phyloP scores from a whole-genome alignment of 2,329 filamentous ascomycete species.

The Colletotrichum graminicola region DNA sequence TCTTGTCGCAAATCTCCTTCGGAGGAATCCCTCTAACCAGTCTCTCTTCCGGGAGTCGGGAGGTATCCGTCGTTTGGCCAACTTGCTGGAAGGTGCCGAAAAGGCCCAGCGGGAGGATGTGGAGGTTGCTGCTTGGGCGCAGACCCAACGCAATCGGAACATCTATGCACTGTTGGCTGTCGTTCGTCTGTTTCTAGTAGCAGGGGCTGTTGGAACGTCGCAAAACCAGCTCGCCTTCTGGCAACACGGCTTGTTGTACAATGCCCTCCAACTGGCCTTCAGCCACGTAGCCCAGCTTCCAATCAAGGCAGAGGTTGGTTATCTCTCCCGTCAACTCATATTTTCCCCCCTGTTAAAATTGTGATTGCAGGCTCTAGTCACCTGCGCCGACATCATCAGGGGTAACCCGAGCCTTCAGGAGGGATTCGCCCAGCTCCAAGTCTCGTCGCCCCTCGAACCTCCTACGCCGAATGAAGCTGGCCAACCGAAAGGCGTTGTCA shows the following conservation, averaged over 20 bases:
- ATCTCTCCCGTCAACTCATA: constrained; percentile 42
- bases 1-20: constrained; percentile 87
- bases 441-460: constrained; percentile 69
- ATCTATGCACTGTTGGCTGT: constrained; percentile 91
- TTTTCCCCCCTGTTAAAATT: constrained; percentile 23
- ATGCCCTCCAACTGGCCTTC: constrained; percentile 87
- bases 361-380: constrained; percentile 74
- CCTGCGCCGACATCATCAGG: constrained; percentile 89
- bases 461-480: constrained; percentile 54
- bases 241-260: constrained; percentile 82
- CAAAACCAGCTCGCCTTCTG: constrained; percentile 90
- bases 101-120: constrained; percentile 65
- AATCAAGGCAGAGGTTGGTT: constrained; percentile 81
- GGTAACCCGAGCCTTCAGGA: constrained; percentile 86
- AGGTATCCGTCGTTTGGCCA: constrained; percentile 78
- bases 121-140: constrained; percentile 79
- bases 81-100: constrained; percentile 73
- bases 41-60: constrained; percentile 93
- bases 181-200: constrained; percentile 84
- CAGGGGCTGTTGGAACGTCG: constrained; percentile 82
- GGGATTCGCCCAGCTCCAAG: constrained; percentile 87
- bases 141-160: constrained; percentile 87
- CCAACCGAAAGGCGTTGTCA: constrained; percentile 64
- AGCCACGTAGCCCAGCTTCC: constrained; percentile 76
- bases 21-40: constrained; percentile 91